A percentile compares a stretch with the other conserved stretches of the same genome.
phyloP scores from a whole-genome alignment of 805 yeast genomes.

The Suhomyces sp. region DNA sequence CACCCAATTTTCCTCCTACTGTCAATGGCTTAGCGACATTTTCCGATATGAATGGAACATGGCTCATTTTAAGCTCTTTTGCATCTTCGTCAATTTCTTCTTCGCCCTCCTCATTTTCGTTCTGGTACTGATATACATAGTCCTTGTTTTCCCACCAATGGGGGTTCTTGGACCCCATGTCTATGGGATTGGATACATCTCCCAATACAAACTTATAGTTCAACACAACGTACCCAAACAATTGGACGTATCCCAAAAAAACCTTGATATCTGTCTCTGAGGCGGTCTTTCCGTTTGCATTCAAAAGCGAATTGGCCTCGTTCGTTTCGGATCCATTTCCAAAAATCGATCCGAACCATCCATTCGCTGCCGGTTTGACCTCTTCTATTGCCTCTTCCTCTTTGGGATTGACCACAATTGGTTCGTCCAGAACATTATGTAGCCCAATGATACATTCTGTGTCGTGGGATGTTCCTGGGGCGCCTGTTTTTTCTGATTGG shows the following conservation, averaged over 20 bases:
- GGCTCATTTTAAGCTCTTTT: constrained; percentile 21
- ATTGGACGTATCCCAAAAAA: constrained; percentile 38
- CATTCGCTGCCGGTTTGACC: not conserved
- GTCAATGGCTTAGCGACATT: constrained; percentile 17
- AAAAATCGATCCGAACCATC: constrained; percentile 10
- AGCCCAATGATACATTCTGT: constrained; percentile 23
- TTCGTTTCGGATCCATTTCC: not conserved
- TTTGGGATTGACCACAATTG: constrained; percentile 13
- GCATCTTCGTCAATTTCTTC: constrained; percentile 24
- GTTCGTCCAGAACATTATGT: constrained; percentile 19
- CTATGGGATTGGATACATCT: constrained; percentile 9
- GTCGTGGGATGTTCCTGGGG: not conserved
- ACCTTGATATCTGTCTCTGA: constrained; percentile 15
- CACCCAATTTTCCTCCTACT: constrained; percentile 37
- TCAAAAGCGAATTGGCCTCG: constrained; percentile 1
- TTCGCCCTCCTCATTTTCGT: constrained; percentile 13
- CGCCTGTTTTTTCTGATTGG: no score
- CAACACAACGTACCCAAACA: constrained; percentile 39
- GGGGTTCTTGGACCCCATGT: constrained; percentile 3
- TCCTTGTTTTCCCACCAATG: constrained; percentile 36
- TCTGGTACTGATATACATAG: constrained; percentile 28
- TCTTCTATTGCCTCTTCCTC: constrained; percentile 2
- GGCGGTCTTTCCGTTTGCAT: not conserved
- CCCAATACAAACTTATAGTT: constrained; percentile 33
- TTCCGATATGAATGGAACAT: constrained; percentile 23